A percentile compares a stretch with the other conserved stretches of the same genome.
phyloP scores from a whole-genome alignment of 2,329 filamentous ascomycete genomes.

The Sarocladium kiliense region DNA sequence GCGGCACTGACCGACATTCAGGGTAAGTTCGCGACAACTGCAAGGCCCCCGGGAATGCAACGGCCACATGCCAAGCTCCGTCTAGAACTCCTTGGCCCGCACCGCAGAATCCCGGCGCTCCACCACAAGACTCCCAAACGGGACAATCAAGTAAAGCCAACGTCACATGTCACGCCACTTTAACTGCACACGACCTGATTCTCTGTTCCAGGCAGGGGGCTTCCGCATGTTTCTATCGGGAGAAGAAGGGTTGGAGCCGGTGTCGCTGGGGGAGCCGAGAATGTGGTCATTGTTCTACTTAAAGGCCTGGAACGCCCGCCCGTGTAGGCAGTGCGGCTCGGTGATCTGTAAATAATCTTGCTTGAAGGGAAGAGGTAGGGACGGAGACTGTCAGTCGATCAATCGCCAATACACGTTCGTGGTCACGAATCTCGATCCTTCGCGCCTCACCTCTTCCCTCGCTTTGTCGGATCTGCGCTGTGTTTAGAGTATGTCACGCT shows the following conservation, averaged over 20 bases:
- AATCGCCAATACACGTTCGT: background rate
- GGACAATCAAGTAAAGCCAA: constrained; percentile 8
- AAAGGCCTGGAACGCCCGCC: background rate
- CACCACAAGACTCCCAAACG: background rate
- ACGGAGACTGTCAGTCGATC: background rate
- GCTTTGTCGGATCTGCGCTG: background rate
- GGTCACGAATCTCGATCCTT: background rate
- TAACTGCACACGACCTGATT: constrained; percentile 7
- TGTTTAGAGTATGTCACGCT: no score
- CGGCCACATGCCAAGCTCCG: background rate
- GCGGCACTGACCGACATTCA: no score
- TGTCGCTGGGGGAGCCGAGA: no score
- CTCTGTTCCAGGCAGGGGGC: background rate
- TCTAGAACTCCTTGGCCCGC: constrained; percentile 7
- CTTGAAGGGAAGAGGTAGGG: constrained; percentile 3
- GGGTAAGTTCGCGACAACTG: background rate
- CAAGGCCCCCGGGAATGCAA: background rate
- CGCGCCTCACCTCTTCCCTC: constrained; percentile 6
- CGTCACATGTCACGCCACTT: constrained; percentile 9
- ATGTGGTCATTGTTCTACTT: background rate
- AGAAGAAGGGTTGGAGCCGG: background rate
- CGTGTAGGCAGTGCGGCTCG: background rate
- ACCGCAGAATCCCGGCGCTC: background rate
- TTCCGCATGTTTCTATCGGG: background rate
- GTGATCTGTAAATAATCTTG: background rate